Percentiles rank a stretch among this genome's conserved stretches.
These are phyloP conservation scores for Erodium trifolium DNA, from an alignment of 441 rosid genomes.

Conservation along the genomic window DNA sequence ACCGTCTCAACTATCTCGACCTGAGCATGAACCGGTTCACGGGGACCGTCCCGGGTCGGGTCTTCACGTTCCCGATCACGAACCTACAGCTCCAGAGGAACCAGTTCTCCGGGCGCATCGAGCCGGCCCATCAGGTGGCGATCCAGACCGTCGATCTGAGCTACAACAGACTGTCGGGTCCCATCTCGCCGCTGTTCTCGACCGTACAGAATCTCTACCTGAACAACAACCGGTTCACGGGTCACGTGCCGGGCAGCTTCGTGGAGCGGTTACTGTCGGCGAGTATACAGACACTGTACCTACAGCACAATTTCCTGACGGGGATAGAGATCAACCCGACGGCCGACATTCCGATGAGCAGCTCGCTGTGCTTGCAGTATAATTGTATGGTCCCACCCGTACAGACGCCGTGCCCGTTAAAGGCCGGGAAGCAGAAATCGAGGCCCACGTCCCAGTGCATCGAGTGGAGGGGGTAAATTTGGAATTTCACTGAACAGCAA, in stretches of 20 bases:
- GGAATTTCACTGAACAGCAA: not conserved
- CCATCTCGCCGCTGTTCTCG: constrained; percentile 64
- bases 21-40: constrained; percentile 67
- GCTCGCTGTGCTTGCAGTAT: constrained; percentile 80
- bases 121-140: constrained; percentile 49
- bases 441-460: constrained; percentile 71
- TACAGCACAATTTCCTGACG: constrained; percentile 81
- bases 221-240: constrained; percentile 75
- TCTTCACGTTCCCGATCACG: constrained; percentile 61
- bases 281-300: constrained; percentile 50
- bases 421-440: constrained; percentile 63
- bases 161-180: constrained; percentile 66
- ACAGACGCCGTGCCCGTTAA: constrained; percentile 79
- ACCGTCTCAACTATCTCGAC: constrained; percentile 62
- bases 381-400: constrained; percentile 94
- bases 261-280: constrained; percentile 62
- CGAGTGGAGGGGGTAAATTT: constrained; percentile 44
- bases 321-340: constrained; percentile 83
- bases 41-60: constrained; percentile 51
- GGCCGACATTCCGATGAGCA: constrained; percentile 78
- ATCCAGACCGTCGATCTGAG: constrained; percentile 74
- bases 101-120: constrained; percentile 49
- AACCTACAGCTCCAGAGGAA: constrained; percentile 78
- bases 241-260: constrained; percentile 67
- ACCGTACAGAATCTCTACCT: constrained; percentile 71